Conservation (phyloP, 2,329 filamentous ascomycete species). For the Ascochyta viciae-villosae region DNA sequence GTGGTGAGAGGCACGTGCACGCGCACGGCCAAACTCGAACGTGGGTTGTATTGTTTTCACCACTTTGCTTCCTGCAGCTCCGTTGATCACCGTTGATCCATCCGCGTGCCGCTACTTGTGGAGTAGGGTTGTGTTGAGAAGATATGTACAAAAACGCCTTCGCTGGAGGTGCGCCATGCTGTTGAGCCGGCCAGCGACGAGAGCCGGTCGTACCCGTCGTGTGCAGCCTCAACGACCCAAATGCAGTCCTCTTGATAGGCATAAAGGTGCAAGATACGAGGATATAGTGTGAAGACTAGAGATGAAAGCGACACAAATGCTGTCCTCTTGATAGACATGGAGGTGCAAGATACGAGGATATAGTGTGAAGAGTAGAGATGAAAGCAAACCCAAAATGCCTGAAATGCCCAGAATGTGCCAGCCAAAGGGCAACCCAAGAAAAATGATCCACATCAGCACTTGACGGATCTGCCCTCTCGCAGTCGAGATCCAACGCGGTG, state of each 20-base stretch:
- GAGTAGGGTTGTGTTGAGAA: conserved; percentile 6
- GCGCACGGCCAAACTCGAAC: conserved; percentile 4
- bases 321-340: conserved; percentile 1
- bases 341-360: conserved; percentile 19
- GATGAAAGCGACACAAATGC: conserved; percentile 22
- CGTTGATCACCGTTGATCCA: conserved; percentile 1
- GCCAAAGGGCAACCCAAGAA: conserved; percentile 4
- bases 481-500: conserved; percentile 33
- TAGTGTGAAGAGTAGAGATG: conserved; percentile 30
- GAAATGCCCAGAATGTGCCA: conserved; percentile 12
- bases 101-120: not conserved
- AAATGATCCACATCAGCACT: conserved; percentile 50
- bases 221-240: not conserved
- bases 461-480: conserved; percentile 44
- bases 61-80: not conserved
- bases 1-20: conserved; percentile 8
- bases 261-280: conserved; percentile 14
- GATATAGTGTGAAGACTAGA: conserved; percentile 28
- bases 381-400: conserved; percentile 21
- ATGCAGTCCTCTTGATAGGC: conserved; percentile 5
- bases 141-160: conserved; percentile 13
- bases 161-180: not conserved
- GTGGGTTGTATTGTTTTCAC: conserved; percentile 5
- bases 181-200: conserved; percentile 3
- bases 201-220: not conserved